These are phyloP conservation scores for Creolimax fragrantissima DNA, from an alignment of 78 protist species.

Conservation along the genomic window DNA sequence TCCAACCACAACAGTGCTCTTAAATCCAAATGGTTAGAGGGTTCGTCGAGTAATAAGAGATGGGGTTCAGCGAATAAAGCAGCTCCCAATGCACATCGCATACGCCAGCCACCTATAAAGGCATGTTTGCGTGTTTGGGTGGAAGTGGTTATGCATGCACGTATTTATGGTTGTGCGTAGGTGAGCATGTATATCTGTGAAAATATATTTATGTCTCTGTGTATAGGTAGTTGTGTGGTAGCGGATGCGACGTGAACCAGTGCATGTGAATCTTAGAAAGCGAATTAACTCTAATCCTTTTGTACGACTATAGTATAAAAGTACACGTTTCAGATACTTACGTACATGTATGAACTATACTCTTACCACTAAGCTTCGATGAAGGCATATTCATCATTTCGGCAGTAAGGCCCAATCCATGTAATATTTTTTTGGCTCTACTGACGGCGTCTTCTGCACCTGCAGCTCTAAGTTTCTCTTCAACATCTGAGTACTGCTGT, in stretches of 20 bases:
- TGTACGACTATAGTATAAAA: too few relatives aligned
- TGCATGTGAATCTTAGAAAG: too few relatives aligned
- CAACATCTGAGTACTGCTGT: background rate
- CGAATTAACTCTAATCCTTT: too few relatives aligned
- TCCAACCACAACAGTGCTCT: constrained; percentile 83
- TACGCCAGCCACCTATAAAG: constrained; percentile 81
- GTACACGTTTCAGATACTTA: too few relatives aligned
- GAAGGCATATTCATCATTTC: constrained; percentile 31
- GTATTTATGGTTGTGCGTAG: background rate
- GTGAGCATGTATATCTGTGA: background rate
- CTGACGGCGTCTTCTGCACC: constrained; percentile 6
- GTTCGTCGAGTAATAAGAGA: constrained; percentile 84
- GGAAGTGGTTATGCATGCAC: background rate
- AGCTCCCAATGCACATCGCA: constrained; percentile 82
- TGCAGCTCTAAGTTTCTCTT: background rate
- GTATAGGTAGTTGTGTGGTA: background rate
- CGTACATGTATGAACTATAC: too few relatives aligned
- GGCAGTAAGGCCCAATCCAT: constrained; percentile 73
- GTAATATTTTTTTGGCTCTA: constrained; percentile 33
- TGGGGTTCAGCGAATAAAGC: constrained; percentile 87
- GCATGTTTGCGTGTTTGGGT: background rate
- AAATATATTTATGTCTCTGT: background rate
- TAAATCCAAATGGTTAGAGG: constrained; percentile 85
- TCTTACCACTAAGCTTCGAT: constrained; percentile 51
- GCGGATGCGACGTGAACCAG: background rate